A percentile compares a stretch with the other conserved stretches of the same genome.
Evolutionary conservation across 2,329 filamentous ascomycete species (phyloP).

Genomic region (Colletotrichum plurivorum): DNA sequence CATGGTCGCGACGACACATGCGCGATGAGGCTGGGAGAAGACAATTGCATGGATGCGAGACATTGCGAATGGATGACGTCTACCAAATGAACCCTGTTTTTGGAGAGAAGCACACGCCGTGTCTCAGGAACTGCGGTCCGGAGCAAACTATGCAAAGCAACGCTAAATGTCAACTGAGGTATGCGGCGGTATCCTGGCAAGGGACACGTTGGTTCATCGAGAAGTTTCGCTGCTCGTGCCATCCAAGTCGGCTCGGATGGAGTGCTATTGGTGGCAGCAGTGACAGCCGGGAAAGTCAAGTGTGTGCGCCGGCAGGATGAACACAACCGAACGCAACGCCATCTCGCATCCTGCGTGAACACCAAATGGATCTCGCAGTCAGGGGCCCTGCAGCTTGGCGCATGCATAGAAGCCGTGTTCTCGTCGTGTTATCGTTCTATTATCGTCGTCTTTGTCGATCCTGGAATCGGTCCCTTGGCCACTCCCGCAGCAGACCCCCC

Average conservation of each 20-base stretch:
- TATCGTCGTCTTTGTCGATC: no score
- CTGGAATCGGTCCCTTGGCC: no score
- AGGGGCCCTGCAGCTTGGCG: background rate
- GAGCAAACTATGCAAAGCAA: conserved; percentile 11
- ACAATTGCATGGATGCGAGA: background rate
- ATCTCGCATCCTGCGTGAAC: conserved; percentile 9
- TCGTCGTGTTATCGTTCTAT: background rate
- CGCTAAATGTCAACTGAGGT: background rate
- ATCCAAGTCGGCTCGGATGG: conserved; percentile 10
- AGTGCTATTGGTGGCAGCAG: conserved; percentile 1
- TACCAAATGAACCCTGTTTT: background rate
- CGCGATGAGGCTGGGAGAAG: background rate
- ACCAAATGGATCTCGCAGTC: conserved; percentile 10
- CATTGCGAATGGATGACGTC: background rate
- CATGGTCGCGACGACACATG: no score
- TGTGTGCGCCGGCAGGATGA: background rate
- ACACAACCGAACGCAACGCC: background rate
- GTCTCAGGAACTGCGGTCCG: background rate
- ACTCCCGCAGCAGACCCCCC: no score
- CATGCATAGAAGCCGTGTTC: background rate
- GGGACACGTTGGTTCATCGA: background rate
- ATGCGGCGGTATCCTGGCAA: conserved; percentile 12
- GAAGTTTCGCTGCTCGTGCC: background rate
- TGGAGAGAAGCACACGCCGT: background rate
- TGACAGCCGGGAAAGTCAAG: background rate